Evolutionary conservation across 2,329 filamentous ascomycete genomes (phyloP), one percentile per base, ranked within the genome.

Genomic region (Hortaea werneckii): DNA sequence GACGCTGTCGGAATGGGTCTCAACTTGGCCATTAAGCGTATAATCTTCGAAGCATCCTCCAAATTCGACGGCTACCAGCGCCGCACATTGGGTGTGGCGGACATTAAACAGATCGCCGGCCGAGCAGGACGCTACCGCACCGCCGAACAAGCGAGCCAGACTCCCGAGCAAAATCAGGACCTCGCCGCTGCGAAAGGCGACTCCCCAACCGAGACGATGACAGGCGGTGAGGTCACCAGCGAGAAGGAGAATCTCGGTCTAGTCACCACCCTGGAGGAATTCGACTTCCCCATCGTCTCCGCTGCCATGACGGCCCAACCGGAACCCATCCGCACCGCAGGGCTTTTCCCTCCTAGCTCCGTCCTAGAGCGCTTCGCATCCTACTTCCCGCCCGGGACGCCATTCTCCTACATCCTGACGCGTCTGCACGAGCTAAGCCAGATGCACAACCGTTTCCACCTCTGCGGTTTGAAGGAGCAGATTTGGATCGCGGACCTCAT

Each of bases 1-100:
- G 88, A 95, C 66, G 92, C 92, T 40, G 90, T 98, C 51, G 92
- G 92, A 34, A 96, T 98, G 90, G 92, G 94, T 1, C 71, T 98
- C 20, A 98, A 98, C 59, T 68, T 98, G 63, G 80, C 76, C 53
- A 87, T 95, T 62, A 92, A 88, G 61, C 84, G 94, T 27, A 78
- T 98, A 50, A 78, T 98, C 44, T 92, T 98, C 54, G 87, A 95
- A 58, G 75, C 82, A 0, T 75, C 82, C 2, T 69, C 73, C 49
- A 98, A 95, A 63, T 83, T 76, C 53, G 77, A 88, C 50, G 83
- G 83, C 1, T 59, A 54, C 1, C 66, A 70, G 5, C 72, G 75
- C 29, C 71, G 78, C 11, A 67, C 72, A 4, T 72, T 98, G 26
- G 70, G 75, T 0, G 73, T 84, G 3, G 83, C 88, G 0, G 86